These are phyloP conservation scores for Nitzschia putrida DNA, from an alignment of 108 stramenopile species.

Conservation along the genomic window DNA sequence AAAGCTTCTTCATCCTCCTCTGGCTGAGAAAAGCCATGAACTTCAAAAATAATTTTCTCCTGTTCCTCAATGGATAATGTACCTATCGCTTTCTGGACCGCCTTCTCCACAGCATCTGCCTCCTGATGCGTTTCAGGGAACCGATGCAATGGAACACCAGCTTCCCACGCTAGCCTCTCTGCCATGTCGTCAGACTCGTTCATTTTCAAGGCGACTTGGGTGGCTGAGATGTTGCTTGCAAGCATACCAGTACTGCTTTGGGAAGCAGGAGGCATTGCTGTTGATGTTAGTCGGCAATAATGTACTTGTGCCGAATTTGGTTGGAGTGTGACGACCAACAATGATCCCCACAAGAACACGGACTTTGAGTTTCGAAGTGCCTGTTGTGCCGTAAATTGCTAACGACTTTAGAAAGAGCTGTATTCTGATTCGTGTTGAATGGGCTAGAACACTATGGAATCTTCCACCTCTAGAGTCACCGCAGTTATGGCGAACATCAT, in stretches of 20 bases:
- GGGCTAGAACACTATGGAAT: too few relatives aligned
- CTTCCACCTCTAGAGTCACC: too few relatives aligned
- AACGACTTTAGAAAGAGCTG: too few relatives aligned
- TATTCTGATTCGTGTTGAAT: too few relatives aligned
- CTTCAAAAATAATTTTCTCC: slow-evolving; percentile 2
- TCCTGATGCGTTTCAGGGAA: slow-evolving; percentile 9
- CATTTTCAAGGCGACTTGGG: not conserved
- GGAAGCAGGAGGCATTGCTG: not conserved
- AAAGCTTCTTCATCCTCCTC: slow-evolving; percentile 18
- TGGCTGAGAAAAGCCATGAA: slow-evolving; percentile 1
- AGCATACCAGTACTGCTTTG: not conserved
- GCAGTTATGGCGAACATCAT: too few relatives aligned
- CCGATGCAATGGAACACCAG: slow-evolving; percentile 2
- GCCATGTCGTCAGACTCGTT: not conserved
- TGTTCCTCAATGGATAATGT: slow-evolving; percentile 11
- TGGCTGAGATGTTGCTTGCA: not conserved
- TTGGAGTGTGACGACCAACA: not conserved
- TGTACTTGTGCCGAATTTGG: too few relatives aligned
- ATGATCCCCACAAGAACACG: not conserved
- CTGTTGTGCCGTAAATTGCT: too few relatives aligned
- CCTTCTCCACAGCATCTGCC: not conserved
- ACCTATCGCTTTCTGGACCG: slow-evolving; percentile 11
- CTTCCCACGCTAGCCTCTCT: not conserved
- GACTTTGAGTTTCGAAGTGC: not conserved
- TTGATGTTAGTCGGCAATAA: too few relatives aligned